These are phyloP conservation scores for Penicillium brasilianum DNA, from an alignment of 2,329 filamentous ascomycete genomes.

Conservation along the genomic window DNA sequence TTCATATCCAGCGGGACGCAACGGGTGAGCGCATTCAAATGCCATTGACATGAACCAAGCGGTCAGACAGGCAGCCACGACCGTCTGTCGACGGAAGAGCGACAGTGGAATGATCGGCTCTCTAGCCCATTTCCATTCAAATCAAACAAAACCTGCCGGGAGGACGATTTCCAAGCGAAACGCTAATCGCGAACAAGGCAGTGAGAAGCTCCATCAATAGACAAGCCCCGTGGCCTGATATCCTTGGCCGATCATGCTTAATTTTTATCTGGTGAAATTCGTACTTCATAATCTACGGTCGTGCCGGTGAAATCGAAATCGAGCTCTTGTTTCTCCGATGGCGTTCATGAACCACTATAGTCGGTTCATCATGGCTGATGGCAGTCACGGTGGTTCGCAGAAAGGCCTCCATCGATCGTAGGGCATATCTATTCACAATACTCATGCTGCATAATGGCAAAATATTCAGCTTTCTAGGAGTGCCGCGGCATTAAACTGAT, in stretches of 20 bases:
- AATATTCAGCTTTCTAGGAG: too few relatives aligned
- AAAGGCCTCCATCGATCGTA: background rate
- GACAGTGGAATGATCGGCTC: conserved; percentile 25
- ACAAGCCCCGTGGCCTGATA: background rate
- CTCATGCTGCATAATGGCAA: background rate
- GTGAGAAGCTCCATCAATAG: conserved; percentile 1
- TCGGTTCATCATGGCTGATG: background rate
- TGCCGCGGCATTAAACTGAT: conserved; percentile 1
- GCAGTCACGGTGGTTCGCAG: background rate
- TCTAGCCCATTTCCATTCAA: conserved; percentile 18
- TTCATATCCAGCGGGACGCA: conserved; percentile 24
- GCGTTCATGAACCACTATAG: too few relatives aligned
- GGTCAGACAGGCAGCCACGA: conserved; percentile 21
- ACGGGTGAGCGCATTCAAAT: conserved; percentile 18
- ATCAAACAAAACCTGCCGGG: conserved; percentile 14
- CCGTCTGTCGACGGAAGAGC: conserved; percentile 18
- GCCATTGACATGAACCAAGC: conserved; percentile 24
- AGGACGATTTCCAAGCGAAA: conserved; percentile 1
- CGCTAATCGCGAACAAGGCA: background rate
- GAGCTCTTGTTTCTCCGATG: background rate
- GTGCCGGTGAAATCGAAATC: too few relatives aligned
- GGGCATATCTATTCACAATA: background rate
- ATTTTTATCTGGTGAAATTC: too few relatives aligned
- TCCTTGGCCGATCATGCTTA: background rate
- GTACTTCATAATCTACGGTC: too few relatives aligned